phyloP scores from a whole-genome alignment of 73 alveolate genomes.

The Diophrys sp. region DNA sequence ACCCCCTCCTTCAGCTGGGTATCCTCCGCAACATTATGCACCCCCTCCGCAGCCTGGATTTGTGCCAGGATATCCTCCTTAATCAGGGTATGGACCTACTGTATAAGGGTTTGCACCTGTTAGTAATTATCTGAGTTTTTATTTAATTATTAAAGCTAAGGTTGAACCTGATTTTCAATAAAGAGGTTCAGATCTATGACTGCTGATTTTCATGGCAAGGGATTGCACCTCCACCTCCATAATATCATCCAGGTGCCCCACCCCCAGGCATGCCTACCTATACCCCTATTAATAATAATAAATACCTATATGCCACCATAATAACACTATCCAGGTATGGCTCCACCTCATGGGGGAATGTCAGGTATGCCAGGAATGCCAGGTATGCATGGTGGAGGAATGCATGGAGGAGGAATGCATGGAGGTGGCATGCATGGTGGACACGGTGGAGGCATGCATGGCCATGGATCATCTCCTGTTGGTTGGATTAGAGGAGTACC shows the following conservation, averaged over 20 bases:
- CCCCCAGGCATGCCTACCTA: background rate
- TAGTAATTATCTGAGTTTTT: too few relatives aligned
- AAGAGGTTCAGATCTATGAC: too few relatives aligned
- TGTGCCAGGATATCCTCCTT: background rate
- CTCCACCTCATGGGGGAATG: background rate
- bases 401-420: background rate
- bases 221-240: background rate
- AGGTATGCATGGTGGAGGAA: background rate
- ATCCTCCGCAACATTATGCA: background rate
- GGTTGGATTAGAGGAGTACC: background rate
- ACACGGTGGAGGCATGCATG: background rate
- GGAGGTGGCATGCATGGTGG: background rate
- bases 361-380: background rate
- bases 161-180: too few relatives aligned
- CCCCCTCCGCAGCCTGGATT: slow-evolving; percentile 1
- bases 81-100: background rate
- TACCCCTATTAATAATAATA: background rate
- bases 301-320: background rate
- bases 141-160: too few relatives aligned
- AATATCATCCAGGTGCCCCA: background rate
- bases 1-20: background rate
- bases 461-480: background rate
- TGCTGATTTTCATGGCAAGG: background rate
- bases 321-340: background rate
- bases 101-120: too few relatives aligned